These are phyloP conservation scores for Phytophthora ramorum DNA, from an alignment of 352 stramenopile species.

Conservation along the genomic window DNA sequence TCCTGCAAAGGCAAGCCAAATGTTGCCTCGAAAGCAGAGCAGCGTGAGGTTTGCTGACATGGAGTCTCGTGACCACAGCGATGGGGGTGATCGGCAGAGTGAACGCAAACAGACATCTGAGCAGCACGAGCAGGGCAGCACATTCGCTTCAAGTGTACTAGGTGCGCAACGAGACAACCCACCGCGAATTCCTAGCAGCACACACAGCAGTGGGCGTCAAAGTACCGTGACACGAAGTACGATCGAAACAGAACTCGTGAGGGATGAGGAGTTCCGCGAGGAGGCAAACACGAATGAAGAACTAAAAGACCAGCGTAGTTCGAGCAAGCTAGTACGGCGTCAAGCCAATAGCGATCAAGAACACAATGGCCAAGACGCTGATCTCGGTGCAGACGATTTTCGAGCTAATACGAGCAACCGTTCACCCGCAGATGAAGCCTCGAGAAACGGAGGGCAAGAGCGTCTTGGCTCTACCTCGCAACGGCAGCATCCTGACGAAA, in stretches of 20 bases:
- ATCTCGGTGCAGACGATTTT: not conserved
- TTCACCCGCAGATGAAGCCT: not conserved
- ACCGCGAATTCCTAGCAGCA: not conserved
- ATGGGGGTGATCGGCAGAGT: not conserved
- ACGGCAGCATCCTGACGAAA: not conserved
- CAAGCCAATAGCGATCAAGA: not conserved
- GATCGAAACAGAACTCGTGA: not conserved
- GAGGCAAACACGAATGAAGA: not conserved
- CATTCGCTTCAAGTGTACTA: not conserved
- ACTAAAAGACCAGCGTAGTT: not conserved
- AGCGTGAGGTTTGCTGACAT: slow-evolving; percentile 15
- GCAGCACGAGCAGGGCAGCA: not conserved
- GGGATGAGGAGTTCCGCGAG: not conserved
- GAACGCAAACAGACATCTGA: not conserved
- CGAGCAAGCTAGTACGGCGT: not conserved
- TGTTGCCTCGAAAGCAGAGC: slow-evolving; percentile 15
- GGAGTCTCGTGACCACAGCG: not conserved
- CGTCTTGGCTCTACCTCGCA: not conserved
- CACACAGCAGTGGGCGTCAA: not conserved
- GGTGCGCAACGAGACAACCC: not conserved
- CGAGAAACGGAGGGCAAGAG: not conserved
- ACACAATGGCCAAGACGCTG: not conserved
- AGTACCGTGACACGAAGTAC: not conserved
- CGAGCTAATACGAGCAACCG: not conserved
- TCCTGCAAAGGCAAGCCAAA: not conserved